These are phyloP conservation scores for Cyberlindnera americana DNA, from an alignment of 805 yeast species.

Conservation along the genomic window DNA sequence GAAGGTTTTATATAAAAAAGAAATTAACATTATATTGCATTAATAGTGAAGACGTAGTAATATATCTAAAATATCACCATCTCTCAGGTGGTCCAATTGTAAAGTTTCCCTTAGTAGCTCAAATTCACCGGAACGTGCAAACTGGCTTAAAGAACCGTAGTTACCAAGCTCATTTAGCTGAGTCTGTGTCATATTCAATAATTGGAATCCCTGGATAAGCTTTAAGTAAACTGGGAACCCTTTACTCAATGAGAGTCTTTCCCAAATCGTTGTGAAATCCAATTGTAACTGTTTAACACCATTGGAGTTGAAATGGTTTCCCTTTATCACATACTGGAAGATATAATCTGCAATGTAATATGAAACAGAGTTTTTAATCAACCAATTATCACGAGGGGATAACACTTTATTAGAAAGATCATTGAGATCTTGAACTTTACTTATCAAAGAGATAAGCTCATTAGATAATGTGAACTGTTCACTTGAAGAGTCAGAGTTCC, in stretches of 20 bases:
- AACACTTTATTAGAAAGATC: slow-evolving; percentile 19
- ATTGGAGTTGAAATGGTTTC: slow-evolving; percentile 32
- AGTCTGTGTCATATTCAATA: slow-evolving; percentile 30
- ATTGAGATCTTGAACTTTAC: slow-evolving; percentile 24
- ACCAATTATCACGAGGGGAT: slow-evolving; percentile 16
- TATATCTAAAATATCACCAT: slow-evolving; percentile 36
- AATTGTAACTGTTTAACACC: slow-evolving; percentile 33
- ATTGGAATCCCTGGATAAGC: slow-evolving; percentile 19
- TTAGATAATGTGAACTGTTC: slow-evolving; percentile 18
- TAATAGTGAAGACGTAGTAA: slow-evolving; percentile 30
- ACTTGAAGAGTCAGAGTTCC: slow-evolving; percentile 23
- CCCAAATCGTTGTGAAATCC: slow-evolving; percentile 32
- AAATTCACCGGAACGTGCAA: slow-evolving; percentile 30
- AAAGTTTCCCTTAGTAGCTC: slow-evolving; percentile 23
- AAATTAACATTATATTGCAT: too few species aligned
- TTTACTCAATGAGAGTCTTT: slow-evolving; percentile 22
- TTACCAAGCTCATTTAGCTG: slow-evolving; percentile 12
- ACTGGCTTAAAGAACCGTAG: slow-evolving; percentile 24
- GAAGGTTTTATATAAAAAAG: too few species aligned
- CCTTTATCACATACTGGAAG: slow-evolving; percentile 34
- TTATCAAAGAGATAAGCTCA: slow-evolving; percentile 27
- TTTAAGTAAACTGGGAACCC: slow-evolving; percentile 23
- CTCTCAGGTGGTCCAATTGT: slow-evolving; percentile 23
- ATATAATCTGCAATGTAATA: slow-evolving; percentile 30
- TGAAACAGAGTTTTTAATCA: slow-evolving; percentile 26